These are phyloP conservation scores for Penicillium olsonii DNA, from an alignment of 2,329 filamentous ascomycete genomes.

Conservation along the genomic window DNA sequence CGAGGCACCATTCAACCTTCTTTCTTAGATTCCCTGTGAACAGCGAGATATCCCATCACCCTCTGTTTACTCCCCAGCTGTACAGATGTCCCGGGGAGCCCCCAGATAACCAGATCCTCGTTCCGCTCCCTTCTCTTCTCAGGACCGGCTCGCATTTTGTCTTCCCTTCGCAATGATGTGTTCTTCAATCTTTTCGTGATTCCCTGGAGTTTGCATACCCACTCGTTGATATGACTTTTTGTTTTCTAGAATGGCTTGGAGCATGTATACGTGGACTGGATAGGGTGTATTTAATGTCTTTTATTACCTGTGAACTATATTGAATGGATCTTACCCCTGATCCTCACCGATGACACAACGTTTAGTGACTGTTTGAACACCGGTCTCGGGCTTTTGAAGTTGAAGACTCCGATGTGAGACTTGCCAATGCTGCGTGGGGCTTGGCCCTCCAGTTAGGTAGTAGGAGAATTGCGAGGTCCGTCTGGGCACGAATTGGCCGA, in stretches of 20 bases:
- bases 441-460: too few species aligned
- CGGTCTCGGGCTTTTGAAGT: too few species aligned
- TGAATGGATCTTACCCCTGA: neutral
- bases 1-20: constrained; percentile 11
- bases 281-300: constrained; percentile 12
- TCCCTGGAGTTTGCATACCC: constrained; percentile 23
- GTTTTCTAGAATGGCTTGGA: constrained; percentile 18
- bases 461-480: too few species aligned
- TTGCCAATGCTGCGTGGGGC: too few species aligned
- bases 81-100: constrained; percentile 18
- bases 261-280: constrained; percentile 8
- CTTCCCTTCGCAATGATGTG: constrained; percentile 8
- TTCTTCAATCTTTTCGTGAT: constrained; percentile 11
- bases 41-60: constrained; percentile 17
- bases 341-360: neutral
- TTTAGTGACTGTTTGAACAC: too few species aligned
- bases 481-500: too few species aligned
- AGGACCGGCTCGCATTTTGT: constrained; percentile 7
- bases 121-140: neutral
- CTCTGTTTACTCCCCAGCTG: constrained; percentile 7
- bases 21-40: constrained; percentile 26
- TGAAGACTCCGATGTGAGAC: too few species aligned
- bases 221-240: constrained; percentile 18
- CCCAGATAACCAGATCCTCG: neutral
- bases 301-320: constrained; percentile 3